Evolutionary conservation across 2,329 filamentous ascomycete species (phyloP), one percentile per base, ranked within the genome.

Genomic region (Aspergillus jensenii): DNA sequence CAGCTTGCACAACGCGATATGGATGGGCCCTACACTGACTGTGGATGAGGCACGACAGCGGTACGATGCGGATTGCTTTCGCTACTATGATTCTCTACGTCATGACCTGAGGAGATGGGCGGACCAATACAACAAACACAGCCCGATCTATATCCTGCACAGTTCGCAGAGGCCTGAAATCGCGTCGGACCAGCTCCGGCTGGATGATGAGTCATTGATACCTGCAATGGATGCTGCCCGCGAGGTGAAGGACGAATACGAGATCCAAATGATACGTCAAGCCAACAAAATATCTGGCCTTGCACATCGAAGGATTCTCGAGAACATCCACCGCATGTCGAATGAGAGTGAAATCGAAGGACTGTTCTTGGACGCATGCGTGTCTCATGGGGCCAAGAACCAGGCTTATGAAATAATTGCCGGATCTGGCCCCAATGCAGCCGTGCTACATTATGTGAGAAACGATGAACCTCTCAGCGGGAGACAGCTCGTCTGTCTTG

Each of bases 341-440:
- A 93, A 91, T 68, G 93, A 98, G 80, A 82, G 85, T 35, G 90
- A 97, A 72, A 85, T 97, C 33, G 89, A 96, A 72, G 93, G 87
- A 1, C 76, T 87, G 0, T 96, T 97, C 71, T 74, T 96, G 11
- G 87, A 90, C 70, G 82, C 83, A 31, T 96, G 90, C 72, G 84
- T 95, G 59, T 83, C 87, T 52, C 82, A 88, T 60, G 90, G 90
- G 23, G 89, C 89, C 52, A 88, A 87, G 70, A 87, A 95, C 67
- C 91, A 96, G 79, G 88, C 93, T 1, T 98, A 98, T 75, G 85
- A 90, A 64, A 88, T 89, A 59, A 97, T 98, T 68, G 87, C 95
- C 17, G 93, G 91, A 0, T 85, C 85, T 35, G 93, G 93, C 11
- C 83, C 86, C 5, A 88, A 90, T 15, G 93, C 90, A 0, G 90